Evolutionary conservation across 495 filamentous ascomycete species (phyloP).

Genomic region (Pseudevernia furfuracea): DNA sequence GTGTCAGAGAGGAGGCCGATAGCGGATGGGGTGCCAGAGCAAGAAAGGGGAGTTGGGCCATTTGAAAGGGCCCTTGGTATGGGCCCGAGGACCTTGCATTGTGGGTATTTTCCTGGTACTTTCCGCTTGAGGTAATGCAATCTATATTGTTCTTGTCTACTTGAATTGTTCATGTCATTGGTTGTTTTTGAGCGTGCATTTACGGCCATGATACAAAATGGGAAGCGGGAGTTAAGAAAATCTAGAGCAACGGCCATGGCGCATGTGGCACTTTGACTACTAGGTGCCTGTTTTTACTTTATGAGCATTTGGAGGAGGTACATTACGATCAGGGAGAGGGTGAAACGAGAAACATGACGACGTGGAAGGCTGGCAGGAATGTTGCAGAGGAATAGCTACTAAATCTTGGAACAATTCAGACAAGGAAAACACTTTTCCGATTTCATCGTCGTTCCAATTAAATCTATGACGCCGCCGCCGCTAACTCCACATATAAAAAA

Average conservation of each 20-base stretch:
- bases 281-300: too few relatives aligned
- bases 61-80: background rate
- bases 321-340: too few relatives aligned
- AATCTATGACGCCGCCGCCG: too few relatives aligned
- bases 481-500: too few relatives aligned
- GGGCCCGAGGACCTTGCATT: background rate
- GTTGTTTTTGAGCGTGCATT: constrained; percentile 1
- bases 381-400: too few relatives aligned
- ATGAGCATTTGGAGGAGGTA: too few relatives aligned
- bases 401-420: too few relatives aligned
- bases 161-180: background rate
- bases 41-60: constrained; percentile 26
- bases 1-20: constrained; percentile 6
- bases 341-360: too few relatives aligned
- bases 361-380: too few relatives aligned
- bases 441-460: too few relatives aligned
- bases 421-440: too few relatives aligned
- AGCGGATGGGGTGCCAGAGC: constrained; percentile 22
- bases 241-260: background rate
- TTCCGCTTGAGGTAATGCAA: background rate
- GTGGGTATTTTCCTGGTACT: constrained; percentile 6
- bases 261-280: background rate
- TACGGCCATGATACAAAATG: background rate
- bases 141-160: background rate
- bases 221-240: background rate